phyloP scores from a whole-genome alignment of 2,329 filamentous ascomycete genomes.

The Talaromyces sp. region DNA sequence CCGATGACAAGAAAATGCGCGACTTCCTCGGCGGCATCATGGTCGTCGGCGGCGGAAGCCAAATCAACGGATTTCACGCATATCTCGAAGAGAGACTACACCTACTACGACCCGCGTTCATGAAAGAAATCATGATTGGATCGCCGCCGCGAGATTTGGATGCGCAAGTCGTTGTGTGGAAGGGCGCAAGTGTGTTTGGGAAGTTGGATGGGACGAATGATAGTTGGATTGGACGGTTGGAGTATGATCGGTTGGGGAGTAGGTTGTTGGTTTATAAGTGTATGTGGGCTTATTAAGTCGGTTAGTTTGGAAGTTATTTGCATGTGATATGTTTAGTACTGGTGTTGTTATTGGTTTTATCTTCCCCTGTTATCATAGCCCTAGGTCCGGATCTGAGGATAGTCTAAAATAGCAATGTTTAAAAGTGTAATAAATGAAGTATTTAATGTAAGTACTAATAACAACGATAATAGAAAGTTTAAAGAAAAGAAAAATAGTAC shows the following conservation, averaged over 20 bases:
- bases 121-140: conserved; percentile 66
- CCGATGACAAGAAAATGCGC: conserved; percentile 87
- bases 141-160: conserved; percentile 87
- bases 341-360: background rate
- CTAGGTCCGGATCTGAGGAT: background rate
- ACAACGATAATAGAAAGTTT: conserved; percentile 3
- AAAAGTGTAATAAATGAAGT: background rate
- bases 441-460: conserved; percentile 11
- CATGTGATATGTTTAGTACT: conserved; percentile 2
- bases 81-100: conserved; percentile 82
- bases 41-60: conserved; percentile 81
- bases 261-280: conserved; percentile 82
- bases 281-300: conserved; percentile 57
- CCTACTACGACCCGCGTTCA: conserved; percentile 58
- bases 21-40: conserved; percentile 89
- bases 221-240: conserved; percentile 83
- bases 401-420: background rate
- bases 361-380: background rate
- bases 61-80: conserved; percentile 74
- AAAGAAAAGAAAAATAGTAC: conserved; percentile 1
- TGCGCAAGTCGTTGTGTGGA: conserved; percentile 96
- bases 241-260: conserved; percentile 83
- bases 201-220: conserved; percentile 85
- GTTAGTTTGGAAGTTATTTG: background rate
- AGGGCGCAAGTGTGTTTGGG: conserved; percentile 94